Percentiles rank a stretch among this genome's conserved stretches.
These are phyloP conservation scores for Pseudotsuga menziesii DNA, from an alignment of 75 land plant species.

Conservation along the genomic window DNA sequence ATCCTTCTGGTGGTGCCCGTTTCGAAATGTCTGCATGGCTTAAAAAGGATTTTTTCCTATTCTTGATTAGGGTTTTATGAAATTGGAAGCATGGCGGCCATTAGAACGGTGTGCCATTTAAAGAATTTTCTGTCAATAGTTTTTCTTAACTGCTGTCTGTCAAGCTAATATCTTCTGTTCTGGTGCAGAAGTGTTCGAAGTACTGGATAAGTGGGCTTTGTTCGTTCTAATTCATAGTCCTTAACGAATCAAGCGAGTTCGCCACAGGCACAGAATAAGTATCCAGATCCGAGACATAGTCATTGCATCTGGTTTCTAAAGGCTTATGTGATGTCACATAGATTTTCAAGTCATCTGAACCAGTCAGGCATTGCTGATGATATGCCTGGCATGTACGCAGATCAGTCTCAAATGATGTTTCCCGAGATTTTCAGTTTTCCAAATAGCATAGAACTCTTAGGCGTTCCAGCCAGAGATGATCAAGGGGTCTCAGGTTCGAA, in stretches of 20 bases:
- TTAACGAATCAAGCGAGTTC: neutral
- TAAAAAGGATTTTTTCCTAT: too few species aligned
- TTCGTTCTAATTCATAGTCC: neutral
- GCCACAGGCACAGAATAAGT: too few species aligned
- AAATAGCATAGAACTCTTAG: neutral
- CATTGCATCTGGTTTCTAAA: too few species aligned
- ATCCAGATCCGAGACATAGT: neutral
- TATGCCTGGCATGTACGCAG: neutral
- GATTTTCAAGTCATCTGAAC: neutral
- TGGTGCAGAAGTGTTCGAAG: neutral
- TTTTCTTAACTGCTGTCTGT: neutral
- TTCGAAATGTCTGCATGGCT: too few species aligned
- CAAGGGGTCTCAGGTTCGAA: neutral
- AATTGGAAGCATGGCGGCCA: too few species aligned
- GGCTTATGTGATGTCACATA: conserved; percentile 1
- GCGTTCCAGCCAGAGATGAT: neutral
- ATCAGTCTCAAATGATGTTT: neutral
- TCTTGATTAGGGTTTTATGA: too few species aligned
- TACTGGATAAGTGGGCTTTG: too few species aligned
- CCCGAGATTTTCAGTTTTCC: conserved; percentile 4
- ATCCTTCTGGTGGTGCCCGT: too few species aligned
- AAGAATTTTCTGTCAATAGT: too few species aligned
- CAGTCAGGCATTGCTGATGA: neutral
- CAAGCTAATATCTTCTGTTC: neutral
- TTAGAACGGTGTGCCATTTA: too few species aligned